Conservation (phyloP, 345 rosid genomes). For the Lenwebbia sp. region DNA sequence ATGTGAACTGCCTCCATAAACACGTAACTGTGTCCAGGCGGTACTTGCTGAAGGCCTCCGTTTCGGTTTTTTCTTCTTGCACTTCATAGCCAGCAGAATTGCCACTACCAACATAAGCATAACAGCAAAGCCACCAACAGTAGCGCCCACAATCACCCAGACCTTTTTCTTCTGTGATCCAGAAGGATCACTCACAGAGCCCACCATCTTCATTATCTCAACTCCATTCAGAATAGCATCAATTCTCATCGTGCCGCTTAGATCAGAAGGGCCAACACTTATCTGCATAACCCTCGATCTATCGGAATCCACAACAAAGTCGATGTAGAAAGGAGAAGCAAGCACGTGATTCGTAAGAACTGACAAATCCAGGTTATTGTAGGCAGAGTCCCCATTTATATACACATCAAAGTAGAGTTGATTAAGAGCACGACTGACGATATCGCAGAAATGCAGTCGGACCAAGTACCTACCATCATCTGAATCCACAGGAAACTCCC, state of each 20-base stretch:
- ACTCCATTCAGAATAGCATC: slow-evolving; percentile 86
- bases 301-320: slow-evolving; percentile 62
- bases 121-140: slow-evolving; percentile 48
- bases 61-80: slow-evolving; percentile 23
- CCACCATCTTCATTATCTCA: slow-evolving; percentile 75
- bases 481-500: slow-evolving; percentile 56
- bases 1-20: slow-evolving; percentile 54
- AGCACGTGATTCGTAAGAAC: slow-evolving; percentile 46
- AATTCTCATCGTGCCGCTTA: slow-evolving; percentile 39
- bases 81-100: slow-evolving; percentile 19
- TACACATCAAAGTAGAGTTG: slow-evolving; percentile 75
- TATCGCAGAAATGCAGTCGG: slow-evolving; percentile 92
- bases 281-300: slow-evolving; percentile 34
- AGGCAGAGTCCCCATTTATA: slow-evolving; percentile 51
- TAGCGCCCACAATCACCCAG: slow-evolving; percentile 46
- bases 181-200: slow-evolving; percentile 6
- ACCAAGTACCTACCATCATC: slow-evolving; percentile 44
- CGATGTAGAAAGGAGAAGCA: slow-evolving; percentile 64
- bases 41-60: slow-evolving; percentile 46
- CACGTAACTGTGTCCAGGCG: slow-evolving; percentile 77
- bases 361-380: slow-evolving; percentile 71
- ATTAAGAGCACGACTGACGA: slow-evolving; percentile 63
- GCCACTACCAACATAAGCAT: slow-evolving; percentile 18
- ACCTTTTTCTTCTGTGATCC: slow-evolving; percentile 24
- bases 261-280: slow-evolving; percentile 79